Percentiles rank a stretch among this genome's conserved stretches.
Evolutionary conservation across 1,139 yeast species (phyloP).

Genomic region (Suhomyces kunorum): DNA sequence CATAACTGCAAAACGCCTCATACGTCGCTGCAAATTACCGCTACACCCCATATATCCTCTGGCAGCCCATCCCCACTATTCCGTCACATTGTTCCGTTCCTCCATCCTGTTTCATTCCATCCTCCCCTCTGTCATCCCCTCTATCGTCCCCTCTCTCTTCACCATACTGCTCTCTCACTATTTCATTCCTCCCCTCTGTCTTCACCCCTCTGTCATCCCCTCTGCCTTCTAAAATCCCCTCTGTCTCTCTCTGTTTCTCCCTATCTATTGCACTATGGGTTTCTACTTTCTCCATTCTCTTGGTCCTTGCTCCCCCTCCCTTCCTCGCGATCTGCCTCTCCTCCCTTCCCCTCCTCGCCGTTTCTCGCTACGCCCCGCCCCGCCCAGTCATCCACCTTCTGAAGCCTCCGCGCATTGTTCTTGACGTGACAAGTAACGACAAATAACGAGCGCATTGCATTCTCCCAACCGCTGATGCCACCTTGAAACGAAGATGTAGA

Average conservation of each 20-base stretch:
- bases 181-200: background rate
- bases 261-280: no score
- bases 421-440: background rate
- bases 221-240: no score
- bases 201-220: background rate
- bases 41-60: no score
- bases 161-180: no score
- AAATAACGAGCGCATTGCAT: no score
- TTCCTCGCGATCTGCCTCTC: background rate
- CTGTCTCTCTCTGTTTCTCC: no score
- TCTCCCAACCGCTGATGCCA: no score
- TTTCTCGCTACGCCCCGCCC: no score
- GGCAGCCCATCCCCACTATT: background rate
- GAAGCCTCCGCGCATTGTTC: background rate
- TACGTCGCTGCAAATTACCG: no score
- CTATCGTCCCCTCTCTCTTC: background rate
- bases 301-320: background rate
- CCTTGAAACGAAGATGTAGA: no score
- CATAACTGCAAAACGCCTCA: no score
- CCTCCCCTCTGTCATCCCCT: background rate
- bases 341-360: background rate
- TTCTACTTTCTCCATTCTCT: no score
- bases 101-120: background rate
- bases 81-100: background rate
- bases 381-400: background rate